Base-by-base conservation (phyloP, 805 yeast genomes). In the Hanseniaspora valbyensis region DNA sequence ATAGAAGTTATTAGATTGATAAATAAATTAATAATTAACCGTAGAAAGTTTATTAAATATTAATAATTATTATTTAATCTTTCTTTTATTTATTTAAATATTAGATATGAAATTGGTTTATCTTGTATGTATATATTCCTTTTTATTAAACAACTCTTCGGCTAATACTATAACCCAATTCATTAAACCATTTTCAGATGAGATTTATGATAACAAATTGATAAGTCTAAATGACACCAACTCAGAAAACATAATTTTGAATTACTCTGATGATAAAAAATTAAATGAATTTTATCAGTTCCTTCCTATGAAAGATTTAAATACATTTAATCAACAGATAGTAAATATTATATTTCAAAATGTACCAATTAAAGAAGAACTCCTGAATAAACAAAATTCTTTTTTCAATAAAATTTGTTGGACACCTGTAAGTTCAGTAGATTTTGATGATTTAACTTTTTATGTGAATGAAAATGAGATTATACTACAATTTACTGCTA, bases 361-460 rank as follows among this genome's bases (percentile, higher is more conserved):
- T 18, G 39, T 34, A 7, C 39, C 39, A 34, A 4, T 34, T 8
- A 7, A 16, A 18, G 24, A 34, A 8, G 14, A 16, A 18, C n/a
- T 19, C 8, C 4, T 4, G 12, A 19, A 34, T n/a, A 18, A 19
- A 9, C 2, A 28, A 9, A 39, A 45, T 14, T 24, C 25, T 3
- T 45, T 45, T 25, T 45, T 45, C 25, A 45, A 39, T 16, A 45
- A 45, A 25, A 38, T 45, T 5, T 45, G 50, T 24, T 45, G 50
- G 50, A 18, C 50, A 2, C 43, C 50, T 6, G 24, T 38, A 3
- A 45, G 43, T 28, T 32, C 32, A 12, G 39, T 45, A 9, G 50
- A 45, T 6, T 26, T 45, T 1, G 39, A 45, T 12, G 28, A 39
- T 10, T 28, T 45, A 13, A 19, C 14, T 8, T 45, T 29, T 24